Base-by-base conservation (phyloP, 352 stramenopile species). In the Phytophthora pluvialis region DNA sequence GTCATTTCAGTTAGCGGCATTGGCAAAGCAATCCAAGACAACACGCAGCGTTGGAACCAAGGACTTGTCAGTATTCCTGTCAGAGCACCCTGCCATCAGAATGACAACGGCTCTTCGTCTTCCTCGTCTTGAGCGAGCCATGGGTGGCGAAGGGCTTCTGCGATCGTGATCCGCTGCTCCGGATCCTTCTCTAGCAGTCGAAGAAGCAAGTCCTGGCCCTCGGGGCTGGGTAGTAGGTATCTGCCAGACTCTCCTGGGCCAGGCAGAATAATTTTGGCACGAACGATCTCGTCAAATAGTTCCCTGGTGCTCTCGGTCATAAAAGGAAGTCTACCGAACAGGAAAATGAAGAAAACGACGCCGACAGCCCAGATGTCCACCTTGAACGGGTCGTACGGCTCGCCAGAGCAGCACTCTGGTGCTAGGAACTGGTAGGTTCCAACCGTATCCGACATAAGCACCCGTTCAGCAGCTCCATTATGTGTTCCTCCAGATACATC, bases 361-460 rank as follows among this genome's bases (percentile, higher is more conserved):
- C 89, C 91, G 0, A 92, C 82, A 1, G 91, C 83, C 91, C 91
- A 98, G 3, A 96, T 62, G 38, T 98, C 91, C 16, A 78, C 90
- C 54, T 77, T 70, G 58, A 94, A 95, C 12, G 90, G 86, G 48
- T 93, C 83, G 64, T 95, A 97, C 16, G 70, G 73, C 18, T 95
- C 85, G 4, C 89, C 90, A 4, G 74, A 85, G 60, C 90, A 95
- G 62, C 84, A 94, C 58, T 97, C 91, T n/a, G 91, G 90, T 4
- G 88, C 83, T 4, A 96, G 52, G 51, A 97, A 97, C 57, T 94
- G 88, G 60, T 93, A 97, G n/a, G 91, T 97, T 16, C 91, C 91
- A 32, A 90, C 78, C 1, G 91, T 97, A 45, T 97, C 83, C 5
- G 78, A 86, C 28, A 97, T 54, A 6, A 88, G 52, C 18, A 65